Conservation (phyloP, 257 asterid genomes). For the Mentha longifolia region DNA sequence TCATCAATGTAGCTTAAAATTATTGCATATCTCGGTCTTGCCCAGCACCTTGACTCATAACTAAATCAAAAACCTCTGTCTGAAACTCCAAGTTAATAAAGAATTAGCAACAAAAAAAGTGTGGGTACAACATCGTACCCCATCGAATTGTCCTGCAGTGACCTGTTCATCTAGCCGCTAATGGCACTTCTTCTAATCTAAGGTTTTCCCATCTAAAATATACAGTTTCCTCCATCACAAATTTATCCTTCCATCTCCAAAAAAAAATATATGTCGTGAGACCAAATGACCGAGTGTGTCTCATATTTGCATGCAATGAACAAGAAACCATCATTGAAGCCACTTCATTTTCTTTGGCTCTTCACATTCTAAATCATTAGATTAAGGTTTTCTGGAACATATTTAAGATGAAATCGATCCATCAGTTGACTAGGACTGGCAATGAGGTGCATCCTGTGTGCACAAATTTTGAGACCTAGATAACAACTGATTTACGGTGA, state of each 20-base stretch:
- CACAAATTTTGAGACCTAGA: background rate
- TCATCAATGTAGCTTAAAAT: constrained; percentile 11
- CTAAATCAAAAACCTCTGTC: background rate
- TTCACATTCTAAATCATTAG: constrained; percentile 8
- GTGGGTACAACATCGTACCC: background rate
- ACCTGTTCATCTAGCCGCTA: constrained; percentile 1
- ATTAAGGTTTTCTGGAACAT: background rate
- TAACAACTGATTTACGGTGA: background rate
- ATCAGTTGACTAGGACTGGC: constrained; percentile 8
- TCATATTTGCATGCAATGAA: background rate
- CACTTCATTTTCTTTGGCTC: background rate
- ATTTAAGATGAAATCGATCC: background rate
- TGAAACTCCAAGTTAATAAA: background rate
- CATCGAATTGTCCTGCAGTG: constrained; percentile 11
- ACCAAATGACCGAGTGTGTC: background rate
- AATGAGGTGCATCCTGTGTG: background rate
- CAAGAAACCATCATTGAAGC: background rate
- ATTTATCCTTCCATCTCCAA: constrained; percentile 7
- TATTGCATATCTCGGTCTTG: background rate
- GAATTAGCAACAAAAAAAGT: constrained; percentile 7
- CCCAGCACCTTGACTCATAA: background rate
- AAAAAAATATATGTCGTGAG: background rate
- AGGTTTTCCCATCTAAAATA: background rate
- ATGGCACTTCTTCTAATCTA: constrained; percentile 2
- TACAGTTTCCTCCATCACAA: background rate